Conservation (phyloP, 176 grass and related monocot species). For the Paspalum vaginatum region DNA sequence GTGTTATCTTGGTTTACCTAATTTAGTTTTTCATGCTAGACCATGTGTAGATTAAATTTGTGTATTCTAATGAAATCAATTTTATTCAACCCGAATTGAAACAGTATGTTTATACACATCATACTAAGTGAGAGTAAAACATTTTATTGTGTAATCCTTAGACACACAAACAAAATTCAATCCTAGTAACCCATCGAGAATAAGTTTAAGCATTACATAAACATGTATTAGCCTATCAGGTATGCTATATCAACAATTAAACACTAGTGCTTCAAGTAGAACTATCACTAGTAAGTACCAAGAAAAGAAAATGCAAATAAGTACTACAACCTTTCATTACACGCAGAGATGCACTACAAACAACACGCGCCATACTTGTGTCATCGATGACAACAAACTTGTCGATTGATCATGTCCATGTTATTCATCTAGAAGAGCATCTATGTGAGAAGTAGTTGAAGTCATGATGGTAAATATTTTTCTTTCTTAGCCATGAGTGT, state of each 20-base stretch:
- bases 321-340: not conserved
- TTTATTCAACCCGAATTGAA: not conserved
- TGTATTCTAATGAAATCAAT: not conserved
- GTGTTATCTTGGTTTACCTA: not conserved
- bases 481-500: constrained; percentile 66
- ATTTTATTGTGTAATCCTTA: not conserved
- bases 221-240: not conserved
- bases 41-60: not conserved
- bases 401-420: not conserved
- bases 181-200: not conserved
- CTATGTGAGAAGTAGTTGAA: constrained; percentile 57
- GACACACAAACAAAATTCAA: not conserved
- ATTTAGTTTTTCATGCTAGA: not conserved
- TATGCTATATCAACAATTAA: not conserved
- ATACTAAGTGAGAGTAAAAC: not conserved
- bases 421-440: constrained; percentile 35
- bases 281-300: not conserved
- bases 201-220: not conserved
- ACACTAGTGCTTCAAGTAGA: not conserved
- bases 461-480: constrained; percentile 54
- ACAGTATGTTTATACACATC: not conserved
- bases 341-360: not conserved
- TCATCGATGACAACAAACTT: not conserved
- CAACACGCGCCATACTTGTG: not conserved
- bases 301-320: not conserved